Conservation (phyloP, 257 asterid species). For the Primulina eburnea region DNA sequence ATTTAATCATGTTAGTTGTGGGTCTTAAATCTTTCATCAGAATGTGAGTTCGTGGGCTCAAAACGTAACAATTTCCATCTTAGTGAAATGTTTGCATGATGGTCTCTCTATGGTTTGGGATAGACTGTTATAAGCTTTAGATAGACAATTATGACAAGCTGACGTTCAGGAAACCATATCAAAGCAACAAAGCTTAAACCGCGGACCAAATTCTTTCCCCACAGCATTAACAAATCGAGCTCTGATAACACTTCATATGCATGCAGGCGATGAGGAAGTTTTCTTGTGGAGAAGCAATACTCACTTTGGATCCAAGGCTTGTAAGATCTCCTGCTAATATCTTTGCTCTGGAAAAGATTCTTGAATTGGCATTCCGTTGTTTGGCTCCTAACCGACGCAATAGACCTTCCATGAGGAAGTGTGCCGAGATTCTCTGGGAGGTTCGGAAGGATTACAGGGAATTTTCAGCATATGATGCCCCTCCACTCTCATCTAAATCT, state of each 20-base stretch:
- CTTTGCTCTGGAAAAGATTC: constrained; percentile 37
- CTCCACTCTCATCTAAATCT: neutral
- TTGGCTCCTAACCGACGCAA: constrained; percentile 50
- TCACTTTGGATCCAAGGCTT: constrained; percentile 67
- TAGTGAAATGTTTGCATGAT: neutral
- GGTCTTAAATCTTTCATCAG: neutral
- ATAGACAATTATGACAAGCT: neutral
- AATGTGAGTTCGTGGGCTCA: neutral
- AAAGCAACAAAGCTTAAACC: neutral
- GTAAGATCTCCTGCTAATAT: constrained; percentile 7
- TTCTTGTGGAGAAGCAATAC: constrained; percentile 39
- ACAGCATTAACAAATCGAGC: neutral
- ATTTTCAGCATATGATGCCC: neutral
- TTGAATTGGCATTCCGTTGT: constrained; percentile 59
- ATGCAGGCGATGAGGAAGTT: constrained; percentile 55
- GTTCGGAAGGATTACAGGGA: constrained; percentile 48
- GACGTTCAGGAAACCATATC: neutral
- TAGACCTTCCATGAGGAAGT: constrained; percentile 69
- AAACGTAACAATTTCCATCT: neutral
- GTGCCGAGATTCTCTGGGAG: constrained; percentile 62
- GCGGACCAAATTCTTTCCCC: neutral
- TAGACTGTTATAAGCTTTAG: neutral
- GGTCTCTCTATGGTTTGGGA: neutral
- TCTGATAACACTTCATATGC: neutral
- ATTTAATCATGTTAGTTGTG: neutral